Evolutionary conservation across 2,329 filamentous ascomycete genomes (phyloP).

Genomic region (Talaromyces atroroseus): DNA sequence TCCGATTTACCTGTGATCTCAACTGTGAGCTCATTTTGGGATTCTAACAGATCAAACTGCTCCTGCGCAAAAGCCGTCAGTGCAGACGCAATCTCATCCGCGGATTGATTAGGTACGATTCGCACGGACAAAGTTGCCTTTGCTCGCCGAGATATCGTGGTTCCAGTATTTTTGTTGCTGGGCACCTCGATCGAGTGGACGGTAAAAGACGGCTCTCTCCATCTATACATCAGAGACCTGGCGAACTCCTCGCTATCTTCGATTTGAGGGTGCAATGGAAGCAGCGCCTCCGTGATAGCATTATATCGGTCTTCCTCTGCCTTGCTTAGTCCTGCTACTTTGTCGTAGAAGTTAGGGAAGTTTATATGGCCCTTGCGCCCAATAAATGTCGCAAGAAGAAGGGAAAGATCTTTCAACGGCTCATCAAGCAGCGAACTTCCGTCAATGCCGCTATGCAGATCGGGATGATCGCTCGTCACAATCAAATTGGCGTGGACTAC

Average conservation of each 20-base stretch:
- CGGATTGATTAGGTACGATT: slow-evolving; percentile 87
- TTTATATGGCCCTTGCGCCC: slow-evolving; percentile 73
- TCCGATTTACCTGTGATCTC: slow-evolving; percentile 90
- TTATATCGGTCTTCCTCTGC: slow-evolving; percentile 77
- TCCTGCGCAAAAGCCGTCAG: slow-evolving; percentile 63
- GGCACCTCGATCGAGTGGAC: slow-evolving; percentile 84
- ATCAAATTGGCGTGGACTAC: slow-evolving; percentile 90
- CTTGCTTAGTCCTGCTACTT: slow-evolving; percentile 66
- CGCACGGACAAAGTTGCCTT: slow-evolving; percentile 85
- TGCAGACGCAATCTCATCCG: slow-evolving; percentile 65
- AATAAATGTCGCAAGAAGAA: slow-evolving; percentile 75
- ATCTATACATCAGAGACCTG: slow-evolving; percentile 80
- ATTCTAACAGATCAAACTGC: slow-evolving; percentile 69
- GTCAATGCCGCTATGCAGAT: slow-evolving; percentile 95
- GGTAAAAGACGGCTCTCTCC: slow-evolving; percentile 91
- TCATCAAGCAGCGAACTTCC: slow-evolving; percentile 87
- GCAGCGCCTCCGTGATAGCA: slow-evolving; percentile 72
- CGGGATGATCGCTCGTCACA: slow-evolving; percentile 77
- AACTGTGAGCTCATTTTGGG: slow-evolving; percentile 73
- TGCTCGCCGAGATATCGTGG: slow-evolving; percentile 78
- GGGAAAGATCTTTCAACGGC: slow-evolving; percentile 82
- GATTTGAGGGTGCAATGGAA: slow-evolving; percentile 63
- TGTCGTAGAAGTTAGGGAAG: slow-evolving; percentile 84
- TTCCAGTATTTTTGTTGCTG: slow-evolving; percentile 77
- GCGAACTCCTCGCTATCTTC: slow-evolving; percentile 66